A percentile compares a stretch with the other conserved stretches of the same genome.
These are phyloP conservation scores for Boletales sp. DNA, from an alignment of 768 basidiomycete genomes.

Conservation along the genomic window DNA sequence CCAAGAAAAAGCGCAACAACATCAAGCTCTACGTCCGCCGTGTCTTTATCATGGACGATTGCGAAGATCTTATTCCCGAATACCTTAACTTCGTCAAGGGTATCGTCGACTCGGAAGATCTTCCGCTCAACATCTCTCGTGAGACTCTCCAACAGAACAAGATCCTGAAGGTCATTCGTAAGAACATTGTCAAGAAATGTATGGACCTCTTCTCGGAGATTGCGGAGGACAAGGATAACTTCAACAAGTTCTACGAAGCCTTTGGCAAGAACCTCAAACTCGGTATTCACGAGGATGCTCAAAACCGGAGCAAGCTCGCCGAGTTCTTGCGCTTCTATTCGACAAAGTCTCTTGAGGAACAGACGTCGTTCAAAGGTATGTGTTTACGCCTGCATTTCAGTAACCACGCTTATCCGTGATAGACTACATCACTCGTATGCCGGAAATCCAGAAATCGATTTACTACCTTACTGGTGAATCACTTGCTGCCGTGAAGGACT, in stretches of 20 bases:
- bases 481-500: constrained; percentile 83
- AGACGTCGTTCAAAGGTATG: constrained; percentile 88
- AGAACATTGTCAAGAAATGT: constrained; percentile 99
- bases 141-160: constrained; percentile 99
- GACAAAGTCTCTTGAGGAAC: constrained; percentile 89
- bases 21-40: constrained; percentile 99
- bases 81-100: constrained; percentile 99
- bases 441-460: constrained; percentile 96
- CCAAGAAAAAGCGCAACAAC: constrained; percentile 99
- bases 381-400: neutral
- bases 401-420: neutral
- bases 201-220: constrained; percentile 94
- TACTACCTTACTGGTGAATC: constrained; percentile 99
- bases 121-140: constrained; percentile 99
- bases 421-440: constrained; percentile 99
- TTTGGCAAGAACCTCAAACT: constrained; percentile 99
- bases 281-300: constrained; percentile 98
- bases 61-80: constrained; percentile 98
- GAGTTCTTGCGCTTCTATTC: constrained; percentile 99
- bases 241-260: constrained; percentile 93
- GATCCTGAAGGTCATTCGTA: constrained; percentile 99
- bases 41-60: constrained; percentile 99
- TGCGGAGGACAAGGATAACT: constrained; percentile 99
- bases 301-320: constrained; percentile 98
- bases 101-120: constrained; percentile 99